phyloP scores from a whole-genome alignment of 495 filamentous ascomycete genomes.

The Annulohypoxylon bovei region DNA sequence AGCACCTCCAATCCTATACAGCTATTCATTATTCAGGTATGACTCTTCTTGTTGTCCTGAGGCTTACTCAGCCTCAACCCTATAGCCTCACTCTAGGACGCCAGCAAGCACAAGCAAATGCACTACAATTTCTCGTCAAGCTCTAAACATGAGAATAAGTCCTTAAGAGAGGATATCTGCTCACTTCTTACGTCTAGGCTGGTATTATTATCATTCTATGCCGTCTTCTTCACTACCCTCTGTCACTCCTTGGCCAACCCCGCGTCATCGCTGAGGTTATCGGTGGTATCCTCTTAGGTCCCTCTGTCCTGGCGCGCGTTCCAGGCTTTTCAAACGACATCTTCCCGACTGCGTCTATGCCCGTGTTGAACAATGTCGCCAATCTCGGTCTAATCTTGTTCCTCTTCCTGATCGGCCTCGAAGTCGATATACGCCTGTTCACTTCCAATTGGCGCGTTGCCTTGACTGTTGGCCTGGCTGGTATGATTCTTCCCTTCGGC shows the following conservation, averaged over 20 bases:
- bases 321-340: conserved; percentile 82
- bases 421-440: conserved; percentile 90
- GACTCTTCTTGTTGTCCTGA: conserved; percentile 4
- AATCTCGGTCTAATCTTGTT: conserved; percentile 92
- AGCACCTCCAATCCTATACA: conserved; percentile 76
- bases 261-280: conserved; percentile 97
- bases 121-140: neutral
- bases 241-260: conserved; percentile 88
- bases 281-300: conserved; percentile 89
- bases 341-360: conserved; percentile 78
- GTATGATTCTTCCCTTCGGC: conserved; percentile 84
- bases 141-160: neutral
- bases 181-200: conserved; percentile 64
- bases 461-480: conserved; percentile 79
- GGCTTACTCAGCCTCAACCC: neutral
- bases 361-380: conserved; percentile 80
- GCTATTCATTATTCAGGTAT: conserved; percentile 93
- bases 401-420: conserved; percentile 90
- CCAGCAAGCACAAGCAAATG: neutral
- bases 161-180: conserved; percentile 9
- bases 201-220: conserved; percentile 91
- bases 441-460: conserved; percentile 88
- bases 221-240: conserved; percentile 76
- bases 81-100: neutral
- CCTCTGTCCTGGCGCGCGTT: conserved; percentile 84